Evolutionary conservation across 768 basidiomycete species (phyloP).

Genomic region (Lactifluus subvellereus): DNA sequence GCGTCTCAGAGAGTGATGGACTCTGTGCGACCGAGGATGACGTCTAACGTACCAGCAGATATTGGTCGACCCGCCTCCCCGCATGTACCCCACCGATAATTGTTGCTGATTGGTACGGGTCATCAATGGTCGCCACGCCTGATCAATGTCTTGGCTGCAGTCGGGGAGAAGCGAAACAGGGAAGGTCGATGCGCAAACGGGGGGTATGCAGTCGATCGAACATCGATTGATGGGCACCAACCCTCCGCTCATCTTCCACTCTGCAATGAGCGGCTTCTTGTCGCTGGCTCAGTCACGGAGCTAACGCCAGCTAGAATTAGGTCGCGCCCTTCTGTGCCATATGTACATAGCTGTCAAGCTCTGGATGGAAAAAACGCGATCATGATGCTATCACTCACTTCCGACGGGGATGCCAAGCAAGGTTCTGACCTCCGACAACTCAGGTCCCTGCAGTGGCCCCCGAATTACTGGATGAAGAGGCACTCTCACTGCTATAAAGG

Average conservation of each 20-base stretch:
- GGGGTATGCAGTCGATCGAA: conserved; percentile 1
- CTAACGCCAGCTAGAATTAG: conserved; percentile 3
- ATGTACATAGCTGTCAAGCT: conserved; percentile 18
- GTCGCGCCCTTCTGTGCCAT: conserved; percentile 11
- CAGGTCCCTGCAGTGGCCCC: conserved; percentile 4
- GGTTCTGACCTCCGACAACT: conserved; percentile 21
- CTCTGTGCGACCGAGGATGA: conserved; percentile 60
- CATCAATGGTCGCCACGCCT: conserved; percentile 15
- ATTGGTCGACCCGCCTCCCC: conserved; percentile 23
- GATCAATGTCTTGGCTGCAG: background rate
- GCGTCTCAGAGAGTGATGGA: conserved; percentile 79
- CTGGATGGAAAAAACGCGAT: conserved; percentile 24
- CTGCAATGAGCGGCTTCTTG: conserved; percentile 12
- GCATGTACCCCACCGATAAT: background rate
- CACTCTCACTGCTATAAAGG: background rate
- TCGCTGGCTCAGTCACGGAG: conserved; percentile 1
- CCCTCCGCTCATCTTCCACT: conserved; percentile 3
- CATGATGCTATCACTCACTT: conserved; percentile 19
- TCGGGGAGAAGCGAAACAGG: conserved; percentile 22
- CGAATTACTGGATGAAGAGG: conserved; percentile 2
- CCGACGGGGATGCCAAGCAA: conserved; percentile 18
- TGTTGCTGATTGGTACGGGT: conserved; percentile 4
- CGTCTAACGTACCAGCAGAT: conserved; percentile 32
- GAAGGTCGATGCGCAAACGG: background rate
- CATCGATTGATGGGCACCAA: conserved; percentile 12